These are phyloP conservation scores for Daldinia grandis DNA, from an alignment of 495 filamentous ascomycete species.

Conservation along the genomic window DNA sequence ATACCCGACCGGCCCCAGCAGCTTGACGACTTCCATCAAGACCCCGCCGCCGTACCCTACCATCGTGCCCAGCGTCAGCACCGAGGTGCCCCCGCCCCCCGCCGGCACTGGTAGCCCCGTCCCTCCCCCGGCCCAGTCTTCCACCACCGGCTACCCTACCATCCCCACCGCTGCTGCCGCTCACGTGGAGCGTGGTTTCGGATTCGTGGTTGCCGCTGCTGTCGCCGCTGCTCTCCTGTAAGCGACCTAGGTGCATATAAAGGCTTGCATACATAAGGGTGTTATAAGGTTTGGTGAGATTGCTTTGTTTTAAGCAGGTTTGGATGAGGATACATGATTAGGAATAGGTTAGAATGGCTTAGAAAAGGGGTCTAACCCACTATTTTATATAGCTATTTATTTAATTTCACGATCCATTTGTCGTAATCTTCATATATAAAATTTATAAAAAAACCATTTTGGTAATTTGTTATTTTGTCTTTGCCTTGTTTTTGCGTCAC, in stretches of 20 bases:
- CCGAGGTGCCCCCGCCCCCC: conserved; percentile 3
- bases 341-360: conserved; percentile 1
- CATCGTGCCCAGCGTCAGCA: conserved; percentile 5
- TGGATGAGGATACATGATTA: conserved; percentile 3
- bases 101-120: conserved; percentile 15
- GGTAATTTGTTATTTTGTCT: too few relatives aligned
- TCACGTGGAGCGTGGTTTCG: conserved; percentile 30
- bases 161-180: conserved; percentile 35
- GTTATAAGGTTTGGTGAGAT: background rate
- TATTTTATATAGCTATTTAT: background rate
- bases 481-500: background rate
- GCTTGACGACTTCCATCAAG: conserved; percentile 18
- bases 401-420: background rate
- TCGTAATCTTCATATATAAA: background rate
- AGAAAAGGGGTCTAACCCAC: background rate
- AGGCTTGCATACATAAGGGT: background rate
- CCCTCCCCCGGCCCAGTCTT: conserved; percentile 2
- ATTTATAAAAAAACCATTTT: background rate
- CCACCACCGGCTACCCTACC: conserved; percentile 16
- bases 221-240: conserved; percentile 29
- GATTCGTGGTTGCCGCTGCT: conserved; percentile 20
- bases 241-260: background rate
- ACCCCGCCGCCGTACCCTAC: conserved; percentile 27
- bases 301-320: conserved; percentile 3
- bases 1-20: conserved; percentile 7